Base-by-base conservation (phyloP, 306 rosid species). In the Hippophae gyantsensis region DNA sequence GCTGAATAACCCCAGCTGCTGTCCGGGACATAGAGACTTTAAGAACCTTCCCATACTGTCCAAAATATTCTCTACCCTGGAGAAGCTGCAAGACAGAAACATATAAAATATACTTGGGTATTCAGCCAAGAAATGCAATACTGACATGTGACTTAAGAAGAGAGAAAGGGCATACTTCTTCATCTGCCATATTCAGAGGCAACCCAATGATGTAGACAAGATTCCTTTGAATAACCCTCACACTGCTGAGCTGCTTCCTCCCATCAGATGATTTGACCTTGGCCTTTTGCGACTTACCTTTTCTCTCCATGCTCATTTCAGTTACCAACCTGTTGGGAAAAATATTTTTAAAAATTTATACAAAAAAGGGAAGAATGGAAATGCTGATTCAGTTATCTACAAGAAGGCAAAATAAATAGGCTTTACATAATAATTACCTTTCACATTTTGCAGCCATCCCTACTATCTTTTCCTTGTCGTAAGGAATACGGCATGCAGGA, bases 1-100 rank as follows among this genome's bases (percentile, higher is more conserved):
- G 99, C 63, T 93, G 99, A 79, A 93, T 82, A 69, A 84, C 81
- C 32, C 99, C 99, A 74, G 95, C 81, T 32, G 99, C 89, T 0
- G 99, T 93, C 70, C 99, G 86, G 57, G 97, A 88, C 97, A 93
- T 93, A 5, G 99, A 93, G 49, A 93, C 99, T 79, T 93, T 93
- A 58, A 86, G 78, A 72, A 93, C 97, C 86, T 89, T 88, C 64
- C 99, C 99, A 75, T 93, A 93, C 81, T 88, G 99, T 77, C 89
- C 87, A 84, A 93, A 93, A 69, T 93, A 93, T 64, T 93, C 99
- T 44, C 81, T 75, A 26, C 69, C 82, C 70, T 93, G 95, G 58
- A 93, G 90, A 74, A 88, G 86, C 99, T 93, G 84, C 77, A 74
- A 25, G 57, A 65, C 50, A 51, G 41, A 58, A 62, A 63, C 48